Evolutionary conservation across 768 basidiomycete genomes (phyloP), one percentile per base, ranked within the genome.

Genomic region (Termitomyces sp.): DNA sequence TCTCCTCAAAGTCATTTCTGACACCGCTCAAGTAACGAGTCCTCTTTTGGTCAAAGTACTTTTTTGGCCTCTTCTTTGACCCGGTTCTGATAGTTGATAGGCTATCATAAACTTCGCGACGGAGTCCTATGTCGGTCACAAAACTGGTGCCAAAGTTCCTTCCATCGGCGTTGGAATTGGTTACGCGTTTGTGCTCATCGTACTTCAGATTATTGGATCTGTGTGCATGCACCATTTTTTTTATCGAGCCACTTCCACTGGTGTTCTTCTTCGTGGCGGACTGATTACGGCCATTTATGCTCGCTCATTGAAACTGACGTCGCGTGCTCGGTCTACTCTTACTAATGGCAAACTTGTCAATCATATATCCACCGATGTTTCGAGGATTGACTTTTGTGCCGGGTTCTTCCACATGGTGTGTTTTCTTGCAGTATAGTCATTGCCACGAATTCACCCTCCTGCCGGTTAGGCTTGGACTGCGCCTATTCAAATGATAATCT

Each of bases 291-390:
- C 91, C 1, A 88, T 97, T 39, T 97, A 94, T 72, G 79, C 83
- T 30, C 86, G 88, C 45, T 87, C 89, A 1, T 78, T 97, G 24
- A 81, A 76, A 30, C 79, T 98, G 34, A 89, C 90, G 2, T 82
- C 89, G 18, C 87, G 91, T 44, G 85, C 93, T 6, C 83, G 95
- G 7, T 85, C 86, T 1, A 86, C 83, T 9, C 80, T 95, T 45
- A 85, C 91, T 1, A 97, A 93, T 66, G 95, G 94, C 22, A 89
- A 89, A 68, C 81, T 97, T 12, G 88, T 97, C 62, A 95, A 94
- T 63, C 93, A 96, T 73, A 95, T 98, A 60, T 93, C 91, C 6
- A 93, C 91, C 1, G 93, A 95, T 68, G 86, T 95, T 22, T 93
- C 90, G 31, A 83, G 95, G 22, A 91, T 98, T 68, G 94, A 98